phyloP scores from a whole-genome alignment of 208 protist species.

The Wallacemonas rigidus region DNA sequence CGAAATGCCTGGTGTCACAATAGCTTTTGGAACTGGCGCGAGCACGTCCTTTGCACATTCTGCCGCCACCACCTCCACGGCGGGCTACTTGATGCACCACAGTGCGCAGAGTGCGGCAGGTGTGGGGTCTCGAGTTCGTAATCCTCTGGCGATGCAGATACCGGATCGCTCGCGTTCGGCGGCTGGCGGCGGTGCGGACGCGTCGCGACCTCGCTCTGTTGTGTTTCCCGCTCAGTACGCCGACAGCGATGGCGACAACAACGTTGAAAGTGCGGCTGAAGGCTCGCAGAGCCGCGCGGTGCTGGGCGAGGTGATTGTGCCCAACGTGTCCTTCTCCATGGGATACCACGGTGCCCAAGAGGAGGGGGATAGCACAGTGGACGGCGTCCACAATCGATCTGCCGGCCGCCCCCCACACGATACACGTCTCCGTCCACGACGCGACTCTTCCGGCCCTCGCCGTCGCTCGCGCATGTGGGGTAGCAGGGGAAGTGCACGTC shows the following conservation, averaged over 20 bases:
- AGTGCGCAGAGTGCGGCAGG: no score
- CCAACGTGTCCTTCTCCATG: neutral
- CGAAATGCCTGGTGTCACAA: neutral
- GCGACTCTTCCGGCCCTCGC: no score
- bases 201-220: no score
- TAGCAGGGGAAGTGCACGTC: neutral
- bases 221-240: no score
- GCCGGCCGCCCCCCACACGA: neutral
- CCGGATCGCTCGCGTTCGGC: no score
- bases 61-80: neutral
- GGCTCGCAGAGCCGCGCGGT: neutral
- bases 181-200: no score
- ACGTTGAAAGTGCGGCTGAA: neutral
- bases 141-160: neutral
- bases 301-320: neutral
- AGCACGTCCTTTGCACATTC: neutral
- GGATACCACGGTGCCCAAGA: neutral
- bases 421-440: neutral
- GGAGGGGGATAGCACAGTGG: no score
- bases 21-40: neutral
- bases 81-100: neutral
- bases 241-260: no score
- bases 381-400: no score
- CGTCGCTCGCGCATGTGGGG: neutral
- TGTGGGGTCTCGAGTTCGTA: neutral